Evolutionary conservation across 1,139 yeast species (phyloP).

Genomic region (Sugiyamaella xylanicola): DNA sequence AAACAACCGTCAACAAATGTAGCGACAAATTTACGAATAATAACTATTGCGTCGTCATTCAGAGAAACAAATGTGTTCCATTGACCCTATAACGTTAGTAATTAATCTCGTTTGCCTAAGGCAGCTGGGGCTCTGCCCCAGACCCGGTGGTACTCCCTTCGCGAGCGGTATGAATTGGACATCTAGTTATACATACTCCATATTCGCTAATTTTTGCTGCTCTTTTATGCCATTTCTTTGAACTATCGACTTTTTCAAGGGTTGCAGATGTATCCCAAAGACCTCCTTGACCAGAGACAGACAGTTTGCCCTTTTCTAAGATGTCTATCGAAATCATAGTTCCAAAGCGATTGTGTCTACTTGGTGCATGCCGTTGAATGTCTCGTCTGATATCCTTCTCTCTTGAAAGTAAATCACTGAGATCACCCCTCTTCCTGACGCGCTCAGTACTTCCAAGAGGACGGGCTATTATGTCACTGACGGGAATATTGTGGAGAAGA

Average conservation of each 20-base stretch:
- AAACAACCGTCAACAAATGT: constrained; percentile 76
- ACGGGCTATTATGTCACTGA: constrained; percentile 34
- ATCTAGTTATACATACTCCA: constrained; percentile 37
- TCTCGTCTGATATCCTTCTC: constrained; percentile 59
- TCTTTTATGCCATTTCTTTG: constrained; percentile 66
- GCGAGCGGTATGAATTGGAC: neutral
- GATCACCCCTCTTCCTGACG: constrained; percentile 28
- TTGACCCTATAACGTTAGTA: constrained; percentile 27
- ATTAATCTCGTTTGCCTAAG: constrained; percentile 53
- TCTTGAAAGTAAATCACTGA: constrained; percentile 57
- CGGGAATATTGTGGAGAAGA: constrained; percentile 59
- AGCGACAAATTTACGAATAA: constrained; percentile 52
- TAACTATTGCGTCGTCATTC: constrained; percentile 41
- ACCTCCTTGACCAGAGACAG: constrained; percentile 79
- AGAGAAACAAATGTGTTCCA: constrained; percentile 39
- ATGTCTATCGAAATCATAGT: constrained; percentile 73
- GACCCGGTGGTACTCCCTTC: constrained; percentile 29
- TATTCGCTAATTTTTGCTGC: constrained; percentile 32
- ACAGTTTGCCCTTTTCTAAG: constrained; percentile 57
- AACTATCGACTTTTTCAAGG: constrained; percentile 61
- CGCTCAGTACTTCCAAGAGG: neutral
- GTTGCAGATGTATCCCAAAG: constrained; percentile 52
- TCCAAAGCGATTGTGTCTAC: constrained; percentile 92
- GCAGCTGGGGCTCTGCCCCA: too few relatives aligned
- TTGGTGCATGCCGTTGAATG: constrained; percentile 45